These are phyloP conservation scores for Chaetomiaceae sp. DNA, from an alignment of 2,329 filamentous ascomycete species.

Conservation along the genomic window DNA sequence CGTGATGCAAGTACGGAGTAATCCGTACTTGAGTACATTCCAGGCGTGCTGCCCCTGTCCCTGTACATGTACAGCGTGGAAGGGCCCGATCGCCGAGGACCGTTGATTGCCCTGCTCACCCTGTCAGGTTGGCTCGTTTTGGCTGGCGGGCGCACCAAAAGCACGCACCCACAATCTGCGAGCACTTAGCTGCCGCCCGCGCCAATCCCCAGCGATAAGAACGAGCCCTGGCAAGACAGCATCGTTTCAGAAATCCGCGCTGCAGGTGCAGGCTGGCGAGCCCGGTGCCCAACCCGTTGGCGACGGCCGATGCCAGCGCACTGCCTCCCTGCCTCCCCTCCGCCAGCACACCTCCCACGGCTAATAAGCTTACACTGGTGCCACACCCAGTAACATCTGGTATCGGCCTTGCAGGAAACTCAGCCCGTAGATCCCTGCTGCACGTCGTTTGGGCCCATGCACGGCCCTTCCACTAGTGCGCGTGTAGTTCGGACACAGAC, in stretches of 20 bases:
- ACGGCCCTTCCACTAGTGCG: conserved; percentile 11
- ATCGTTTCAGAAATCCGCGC: conserved; percentile 11
- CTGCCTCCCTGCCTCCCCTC: no score
- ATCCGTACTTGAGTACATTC: background rate
- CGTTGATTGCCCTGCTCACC: conserved; percentile 10
- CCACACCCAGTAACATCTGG: no score
- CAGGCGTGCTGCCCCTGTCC: conserved; percentile 8
- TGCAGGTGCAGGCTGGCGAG: background rate
- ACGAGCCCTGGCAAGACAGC: background rate
- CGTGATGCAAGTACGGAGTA: background rate
- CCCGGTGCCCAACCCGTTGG: conserved; percentile 1
- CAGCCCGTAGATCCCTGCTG: background rate
- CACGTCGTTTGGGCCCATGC: conserved; percentile 8
- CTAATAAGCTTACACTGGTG: no score
- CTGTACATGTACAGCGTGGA: background rate
- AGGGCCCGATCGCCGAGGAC: conserved; percentile 2
- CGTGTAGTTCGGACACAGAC: conserved; percentile 5
- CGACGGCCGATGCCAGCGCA: conserved; percentile 4
- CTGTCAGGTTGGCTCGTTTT: no score
- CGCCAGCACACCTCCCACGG: background rate
- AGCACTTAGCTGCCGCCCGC: conserved; percentile 9
- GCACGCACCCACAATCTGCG: conserved; percentile 13
- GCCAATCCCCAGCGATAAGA: conserved; percentile 10
- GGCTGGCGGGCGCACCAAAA: conserved; percentile 1
- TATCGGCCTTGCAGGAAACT: no score